These are phyloP conservation scores for Dendrostoma leiphaemia DNA, from an alignment of 2,329 filamentous ascomycete species.

Conservation along the genomic window DNA sequence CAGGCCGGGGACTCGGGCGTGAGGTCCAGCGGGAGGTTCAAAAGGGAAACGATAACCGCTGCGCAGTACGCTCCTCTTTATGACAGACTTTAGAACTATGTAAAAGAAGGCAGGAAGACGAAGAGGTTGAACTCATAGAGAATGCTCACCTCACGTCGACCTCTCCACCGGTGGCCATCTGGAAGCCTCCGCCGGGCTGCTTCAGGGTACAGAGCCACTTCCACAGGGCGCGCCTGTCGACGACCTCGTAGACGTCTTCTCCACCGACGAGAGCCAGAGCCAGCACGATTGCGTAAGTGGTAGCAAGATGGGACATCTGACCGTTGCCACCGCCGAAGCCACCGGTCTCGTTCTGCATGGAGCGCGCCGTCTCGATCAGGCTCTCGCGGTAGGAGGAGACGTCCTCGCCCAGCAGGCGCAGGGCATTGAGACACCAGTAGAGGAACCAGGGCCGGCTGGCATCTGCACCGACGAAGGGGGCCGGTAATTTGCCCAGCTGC, in stretches of 20 bases:
- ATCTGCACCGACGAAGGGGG: constrained; percentile 72
- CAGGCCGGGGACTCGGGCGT: constrained; percentile 69
- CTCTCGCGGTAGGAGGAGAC: constrained; percentile 63
- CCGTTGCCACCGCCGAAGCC: constrained; percentile 95
- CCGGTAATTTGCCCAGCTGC: constrained; percentile 61
- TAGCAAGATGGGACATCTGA: constrained; percentile 83
- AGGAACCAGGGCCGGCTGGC: constrained; percentile 90
- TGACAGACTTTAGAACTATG: constrained; percentile 10
- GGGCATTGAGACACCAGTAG: constrained; percentile 83
- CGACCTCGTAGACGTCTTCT: constrained; percentile 66
- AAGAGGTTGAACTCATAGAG: too few relatives aligned
- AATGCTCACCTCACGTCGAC: constrained; percentile 76
- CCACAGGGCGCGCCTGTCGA: constrained; percentile 87
- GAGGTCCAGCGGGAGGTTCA: constrained; percentile 79
- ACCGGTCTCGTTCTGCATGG: constrained; percentile 78
- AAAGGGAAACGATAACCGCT: constrained; percentile 76
- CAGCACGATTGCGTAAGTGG: constrained; percentile 81
- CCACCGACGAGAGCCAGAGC: constrained; percentile 77
- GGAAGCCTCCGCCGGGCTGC: constrained; percentile 85
- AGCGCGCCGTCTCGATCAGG: constrained; percentile 71
- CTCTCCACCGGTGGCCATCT: constrained; percentile 81
- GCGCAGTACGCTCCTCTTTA: constrained; percentile 89
- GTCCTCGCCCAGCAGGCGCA: constrained; percentile 77
- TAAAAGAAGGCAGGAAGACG: neutral
- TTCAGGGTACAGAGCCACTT: constrained; percentile 85